Base-by-base conservation (phyloP, 768 basidiomycete genomes). In the Auriscalpium orientale region DNA sequence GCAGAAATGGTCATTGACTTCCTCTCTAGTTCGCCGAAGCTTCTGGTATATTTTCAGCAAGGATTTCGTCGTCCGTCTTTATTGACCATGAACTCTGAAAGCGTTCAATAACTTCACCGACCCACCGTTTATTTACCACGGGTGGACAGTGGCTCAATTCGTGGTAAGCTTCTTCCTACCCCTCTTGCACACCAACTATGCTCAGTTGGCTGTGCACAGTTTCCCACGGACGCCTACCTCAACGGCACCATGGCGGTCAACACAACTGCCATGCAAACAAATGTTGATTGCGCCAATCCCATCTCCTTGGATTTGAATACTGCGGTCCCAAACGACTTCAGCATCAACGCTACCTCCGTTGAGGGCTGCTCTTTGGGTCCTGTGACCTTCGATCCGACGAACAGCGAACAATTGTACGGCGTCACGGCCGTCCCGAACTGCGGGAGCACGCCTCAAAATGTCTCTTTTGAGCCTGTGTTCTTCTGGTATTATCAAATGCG, bases 401-500 rank as follows among this genome's bases (percentile, higher is more conserved):
- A 67, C 37, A 68, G 79, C 6, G 63, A 65, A 2, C 65, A 72
- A 54, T 83, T 83, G 64, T 84, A 79, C 61, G 79, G 76, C 46
- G 82, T 81, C 3, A 50, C 68, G 18, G 72, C 75, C 1, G 60
- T 72, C 9, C 58, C 70, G 51, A 68, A 71, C 40, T 66, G 63
- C 62, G 67, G 72, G 56, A 56, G 62, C 49, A 36, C 56, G 59
- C 45, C 66, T 36, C 56, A 75, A 34, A 61, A 71, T 38, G 68
- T 76, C 34, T 58, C 62, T 21, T 75, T 76, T 56, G 77, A 74
- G 37, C 83, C 85, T 8, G 82, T 87, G 45, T 76, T 87, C 70
- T 88, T 87, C 62, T 88, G 85, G 84, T 85, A 67, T 65, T 85
- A 75, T 65, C 71, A 78, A 53, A 56, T 54, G 7, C 59, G 58